These are phyloP conservation scores for Discostella stelligera DNA, from an alignment of 352 stramenopile species.

Conservation along the genomic window DNA sequence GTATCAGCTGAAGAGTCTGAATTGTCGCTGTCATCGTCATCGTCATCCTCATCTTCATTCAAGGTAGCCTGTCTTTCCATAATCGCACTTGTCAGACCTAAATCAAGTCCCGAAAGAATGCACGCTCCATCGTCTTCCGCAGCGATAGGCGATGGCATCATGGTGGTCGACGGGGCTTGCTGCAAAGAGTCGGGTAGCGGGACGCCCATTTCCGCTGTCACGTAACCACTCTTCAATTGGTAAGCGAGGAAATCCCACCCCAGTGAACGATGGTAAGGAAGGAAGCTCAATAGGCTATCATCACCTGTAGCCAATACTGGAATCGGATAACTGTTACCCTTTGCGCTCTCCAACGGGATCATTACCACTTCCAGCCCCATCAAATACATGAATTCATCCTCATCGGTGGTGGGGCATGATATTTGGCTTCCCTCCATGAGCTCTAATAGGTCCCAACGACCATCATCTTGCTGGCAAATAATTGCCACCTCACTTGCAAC, in stretches of 20 bases:
- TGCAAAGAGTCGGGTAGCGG: background rate
- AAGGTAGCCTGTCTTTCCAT: constrained; percentile 6
- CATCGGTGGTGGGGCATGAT: constrained; percentile 62
- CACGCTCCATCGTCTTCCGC: constrained; percentile 7
- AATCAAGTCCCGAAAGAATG: constrained; percentile 34
- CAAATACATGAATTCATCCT: constrained; percentile 77
- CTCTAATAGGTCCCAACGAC: constrained; percentile 61
- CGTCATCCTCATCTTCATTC: constrained; percentile 19
- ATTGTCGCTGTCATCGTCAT: constrained; percentile 13
- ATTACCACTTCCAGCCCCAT: constrained; percentile 59
- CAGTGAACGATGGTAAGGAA: constrained; percentile 19
- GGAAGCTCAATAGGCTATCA: constrained; percentile 27
- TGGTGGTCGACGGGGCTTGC: background rate
- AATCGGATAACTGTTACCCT: constrained; percentile 22
- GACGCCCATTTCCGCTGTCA: constrained; percentile 12
- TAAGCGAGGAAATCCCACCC: constrained; percentile 18
- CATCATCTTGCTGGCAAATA: constrained; percentile 26
- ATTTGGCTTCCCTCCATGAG: constrained; percentile 66
- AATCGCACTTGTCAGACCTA: constrained; percentile 28
- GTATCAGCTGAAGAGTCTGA: constrained; percentile 16
- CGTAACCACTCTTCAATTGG: background rate
- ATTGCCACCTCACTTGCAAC: constrained; percentile 66
- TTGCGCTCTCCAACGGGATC: constrained; percentile 16
- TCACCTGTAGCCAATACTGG: constrained; percentile 33
- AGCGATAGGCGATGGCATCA: background rate